Percentiles rank a stretch among this genome's conserved stretches.
phyloP scores from a whole-genome alignment of 345 rosid species.

The Lenwebbia sp. region DNA sequence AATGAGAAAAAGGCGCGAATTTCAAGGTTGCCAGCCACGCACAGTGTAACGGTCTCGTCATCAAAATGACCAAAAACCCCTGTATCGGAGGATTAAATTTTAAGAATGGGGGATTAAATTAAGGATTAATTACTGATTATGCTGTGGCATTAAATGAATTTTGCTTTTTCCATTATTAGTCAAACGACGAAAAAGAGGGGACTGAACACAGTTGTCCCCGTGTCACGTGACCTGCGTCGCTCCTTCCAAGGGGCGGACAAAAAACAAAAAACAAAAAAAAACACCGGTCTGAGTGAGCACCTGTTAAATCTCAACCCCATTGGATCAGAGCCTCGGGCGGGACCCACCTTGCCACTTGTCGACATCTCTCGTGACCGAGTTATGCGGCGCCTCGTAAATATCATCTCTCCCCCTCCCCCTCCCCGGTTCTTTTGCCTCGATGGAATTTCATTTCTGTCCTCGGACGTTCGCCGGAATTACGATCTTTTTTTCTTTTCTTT shows the following conservation, averaged over 20 bases:
- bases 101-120: not conserved
- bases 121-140: not conserved
- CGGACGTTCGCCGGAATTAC: not conserved
- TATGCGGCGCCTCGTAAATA: constrained; percentile 28
- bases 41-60: not conserved
- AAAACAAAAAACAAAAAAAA: not conserved
- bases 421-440: not conserved
- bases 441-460: not conserved
- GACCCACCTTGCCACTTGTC: constrained; percentile 8
- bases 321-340: not conserved
- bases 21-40: not conserved
- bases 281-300: not conserved
- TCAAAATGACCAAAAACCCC: not conserved
- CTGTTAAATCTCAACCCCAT: not conserved
- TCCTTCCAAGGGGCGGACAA: not conserved
- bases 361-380: not conserved
- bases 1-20: not conserved
- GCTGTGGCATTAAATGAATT: not conserved
- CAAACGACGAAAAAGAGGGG: not conserved
- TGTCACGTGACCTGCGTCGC: constrained; percentile 1
- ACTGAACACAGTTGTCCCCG: not conserved
- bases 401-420: not conserved
- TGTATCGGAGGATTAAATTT: not conserved
- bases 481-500: no score
- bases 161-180: not conserved